Conservation (phyloP, 495 filamentous ascomycete species). For the Aspergillus bridgeri region DNA sequence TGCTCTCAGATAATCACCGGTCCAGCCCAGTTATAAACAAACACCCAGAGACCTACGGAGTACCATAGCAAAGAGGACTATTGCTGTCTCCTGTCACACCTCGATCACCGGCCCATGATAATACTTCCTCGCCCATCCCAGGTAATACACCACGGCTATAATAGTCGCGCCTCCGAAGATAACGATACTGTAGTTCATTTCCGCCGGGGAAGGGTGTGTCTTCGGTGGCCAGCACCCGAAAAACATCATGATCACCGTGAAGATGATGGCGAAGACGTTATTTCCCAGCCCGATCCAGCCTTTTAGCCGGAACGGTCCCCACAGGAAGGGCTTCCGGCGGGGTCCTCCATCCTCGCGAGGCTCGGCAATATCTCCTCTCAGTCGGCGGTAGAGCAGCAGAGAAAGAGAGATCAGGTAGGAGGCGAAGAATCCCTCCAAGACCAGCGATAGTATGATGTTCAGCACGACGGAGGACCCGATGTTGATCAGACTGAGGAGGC, state of each 20-base stretch:
- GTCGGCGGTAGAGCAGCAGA: constrained; percentile 44
- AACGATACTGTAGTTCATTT: constrained; percentile 48
- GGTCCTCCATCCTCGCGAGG: constrained; percentile 19
- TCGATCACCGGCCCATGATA: constrained; percentile 31
- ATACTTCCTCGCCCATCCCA: constrained; percentile 21
- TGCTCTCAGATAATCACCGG: background rate
- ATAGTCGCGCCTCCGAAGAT: constrained; percentile 35
- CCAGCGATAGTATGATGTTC: constrained; percentile 41
- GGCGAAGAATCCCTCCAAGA: constrained; percentile 34
- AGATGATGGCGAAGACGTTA: constrained; percentile 38
- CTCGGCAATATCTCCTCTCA: constrained; percentile 16
- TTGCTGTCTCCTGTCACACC: background rate
- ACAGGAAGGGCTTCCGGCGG: constrained; percentile 28
- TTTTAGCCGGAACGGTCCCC: constrained; percentile 49
- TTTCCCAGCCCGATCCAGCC: constrained; percentile 42
- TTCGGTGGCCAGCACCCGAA: constrained; percentile 44
- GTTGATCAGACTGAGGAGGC: constrained; percentile 40
- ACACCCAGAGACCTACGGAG: background rate
- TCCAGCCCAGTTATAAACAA: background rate
- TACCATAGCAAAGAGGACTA: background rate
- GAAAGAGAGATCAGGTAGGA: constrained; percentile 37
- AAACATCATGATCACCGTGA: constrained; percentile 35
- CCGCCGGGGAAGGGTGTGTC: constrained; percentile 29
- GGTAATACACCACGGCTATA: constrained; percentile 32
- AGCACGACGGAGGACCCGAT: constrained; percentile 40